Base-by-base conservation (phyloP, 805 yeast genomes). In the Myxozyma vanderwaltii region DNA sequence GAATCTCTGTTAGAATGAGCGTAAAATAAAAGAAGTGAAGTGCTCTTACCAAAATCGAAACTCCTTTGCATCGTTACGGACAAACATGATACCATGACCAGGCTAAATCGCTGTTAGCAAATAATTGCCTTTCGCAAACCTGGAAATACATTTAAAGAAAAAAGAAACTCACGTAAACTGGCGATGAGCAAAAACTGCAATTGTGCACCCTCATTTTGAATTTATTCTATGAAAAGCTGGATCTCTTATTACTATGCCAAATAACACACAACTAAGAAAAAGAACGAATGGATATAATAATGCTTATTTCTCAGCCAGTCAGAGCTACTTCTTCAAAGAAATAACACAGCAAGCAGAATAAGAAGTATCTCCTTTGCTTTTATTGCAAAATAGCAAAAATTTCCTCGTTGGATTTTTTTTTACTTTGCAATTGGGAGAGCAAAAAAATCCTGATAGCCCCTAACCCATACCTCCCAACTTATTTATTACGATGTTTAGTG, bases 111-210 rank as follows among this genome's bases (percentile, higher is more conserved):
- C n/a, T n/a, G n/a, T n/a, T n/a, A n/a, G n/a, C n/a, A n/a, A n/a
- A n/a, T n/a, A n/a, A n/a, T n/a, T n/a, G n/a, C 47, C 10, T 17
- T 6, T 17, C 24, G 29, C 19, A 17, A n/a, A 45, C 10, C 17
- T 13, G 24, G 38, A 15, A 19, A 31, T 17, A 3, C 10, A n/a
- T 6, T 6, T 23, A 10, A 8, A 21, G 21, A 45, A 27, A 38
- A 38, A 24, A 48, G 52, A 23, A 76, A 68, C 73, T 59, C 62
- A 70, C 73, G 71, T 92, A 92, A 49, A 89, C 95, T 51, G 99
- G 99, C 13, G 96, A 88, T 21, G 97, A 91, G 78, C 99, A 94
- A 77, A 94, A 94, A 75, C 94, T 98, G 72, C 99, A 94, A 64
- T 88, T 85, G 73, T 86, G 83, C 54, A 89, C 83, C 83, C 96